Evolutionary conservation across 768 basidiomycete genomes (phyloP).

Genomic region (Auriscalpium microsporum): DNA sequence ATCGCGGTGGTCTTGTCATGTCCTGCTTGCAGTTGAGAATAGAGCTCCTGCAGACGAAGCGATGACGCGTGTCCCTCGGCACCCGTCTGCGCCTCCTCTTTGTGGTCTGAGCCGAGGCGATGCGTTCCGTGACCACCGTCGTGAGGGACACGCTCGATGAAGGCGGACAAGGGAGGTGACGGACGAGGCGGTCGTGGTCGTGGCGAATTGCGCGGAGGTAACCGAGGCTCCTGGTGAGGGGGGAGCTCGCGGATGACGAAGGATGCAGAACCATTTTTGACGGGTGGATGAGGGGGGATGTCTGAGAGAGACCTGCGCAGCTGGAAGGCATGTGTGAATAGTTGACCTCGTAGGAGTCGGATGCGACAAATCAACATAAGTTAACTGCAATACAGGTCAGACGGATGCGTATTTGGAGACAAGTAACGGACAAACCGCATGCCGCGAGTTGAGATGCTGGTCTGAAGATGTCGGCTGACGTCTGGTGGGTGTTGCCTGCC

Average conservation of each 20-base stretch:
- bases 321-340: slow-evolving; percentile 20
- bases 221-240: neutral
- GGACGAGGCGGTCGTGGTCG: neutral
- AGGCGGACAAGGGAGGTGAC: neutral
- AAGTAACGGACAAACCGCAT: slow-evolving; percentile 41
- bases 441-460: slow-evolving; percentile 28
- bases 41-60: too few relatives aligned
- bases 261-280: neutral
- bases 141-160: neutral
- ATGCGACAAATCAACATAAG: slow-evolving; percentile 72
- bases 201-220: neutral
- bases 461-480: too few relatives aligned
- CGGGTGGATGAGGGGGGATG: neutral
- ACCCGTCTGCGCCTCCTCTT: neutral
- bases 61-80: too few relatives aligned
- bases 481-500: too few relatives aligned
- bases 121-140: neutral
- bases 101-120: too few relatives aligned
- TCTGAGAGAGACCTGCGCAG: slow-evolving; percentile 13
- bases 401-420: slow-evolving; percentile 1
- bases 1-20: neutral
- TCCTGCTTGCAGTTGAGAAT: neutral
- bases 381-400: slow-evolving; percentile 38
- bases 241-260: neutral
- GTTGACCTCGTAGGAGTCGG: slow-evolving; percentile 41